These are phyloP conservation scores for Tylopilus sp. DNA, from an alignment of 768 basidiomycete species.

Conservation along the genomic window DNA sequence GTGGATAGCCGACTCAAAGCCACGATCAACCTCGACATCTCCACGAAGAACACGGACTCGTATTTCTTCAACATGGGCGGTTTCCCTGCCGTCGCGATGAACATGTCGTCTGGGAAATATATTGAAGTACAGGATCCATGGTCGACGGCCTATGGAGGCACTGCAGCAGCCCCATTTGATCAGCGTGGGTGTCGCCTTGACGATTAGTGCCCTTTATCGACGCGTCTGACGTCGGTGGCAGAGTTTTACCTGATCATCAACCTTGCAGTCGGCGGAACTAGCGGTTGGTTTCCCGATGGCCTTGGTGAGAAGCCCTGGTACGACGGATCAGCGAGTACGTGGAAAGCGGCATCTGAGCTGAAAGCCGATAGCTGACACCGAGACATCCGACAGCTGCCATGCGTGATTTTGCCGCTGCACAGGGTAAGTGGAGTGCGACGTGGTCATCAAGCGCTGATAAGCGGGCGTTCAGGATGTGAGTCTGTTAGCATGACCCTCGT, in stretches of 20 bases:
- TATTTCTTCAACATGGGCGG: slow-evolving; percentile 51
- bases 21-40: slow-evolving; percentile 48
- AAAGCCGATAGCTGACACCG: slow-evolving; percentile 17
- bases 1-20: slow-evolving; percentile 49
- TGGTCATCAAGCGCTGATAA: slow-evolving; percentile 66
- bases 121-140: slow-evolving; percentile 47
- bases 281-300: slow-evolving; percentile 43
- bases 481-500: not conserved
- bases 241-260: slow-evolving; percentile 82
- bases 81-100: slow-evolving; percentile 49
- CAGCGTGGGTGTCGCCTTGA: slow-evolving; percentile 26
- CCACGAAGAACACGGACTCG: slow-evolving; percentile 39
- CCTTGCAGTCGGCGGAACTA: slow-evolving; percentile 78
- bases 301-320: slow-evolving; percentile 65
- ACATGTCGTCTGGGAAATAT: slow-evolving; percentile 36
- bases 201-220: not conserved
- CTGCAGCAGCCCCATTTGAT: slow-evolving; percentile 43
- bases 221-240: slow-evolving; percentile 20
- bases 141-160: slow-evolving; percentile 38
- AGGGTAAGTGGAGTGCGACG: slow-evolving; percentile 67
- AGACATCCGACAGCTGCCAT: slow-evolving; percentile 46
- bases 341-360: not conserved
- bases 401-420: slow-evolving; percentile 60
- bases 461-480: slow-evolving; percentile 67
- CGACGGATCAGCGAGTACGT: slow-evolving; percentile 51